Base-by-base conservation (phyloP, 2,329 filamentous ascomycete genomes). In the Talaromyces sp. region DNA sequence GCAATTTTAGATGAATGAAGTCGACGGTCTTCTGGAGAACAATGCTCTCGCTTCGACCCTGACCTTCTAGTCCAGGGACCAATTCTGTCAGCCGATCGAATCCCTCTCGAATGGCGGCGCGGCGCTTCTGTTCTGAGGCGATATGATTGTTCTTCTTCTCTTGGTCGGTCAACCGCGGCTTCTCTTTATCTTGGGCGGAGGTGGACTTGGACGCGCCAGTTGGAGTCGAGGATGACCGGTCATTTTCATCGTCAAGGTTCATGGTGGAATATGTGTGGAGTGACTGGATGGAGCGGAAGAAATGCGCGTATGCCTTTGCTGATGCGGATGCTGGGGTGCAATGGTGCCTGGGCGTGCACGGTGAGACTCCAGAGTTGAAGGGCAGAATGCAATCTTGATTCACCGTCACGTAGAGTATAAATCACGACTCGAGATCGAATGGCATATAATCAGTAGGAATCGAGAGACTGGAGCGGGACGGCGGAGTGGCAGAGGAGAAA, bases 81-180 rank as follows among this genome's bases (percentile, higher is more conserved):
- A 95, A 80, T 48, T 86, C 83, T 14, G 89, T 89, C 22, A 96
- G 81, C 30, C 86, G 83, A 70, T 96, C 90, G 70, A 95, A 96
- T 51, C 89, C 90, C 53, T 90, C 86, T 42, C 91, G 83, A 60
- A 96, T 96, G 13, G 88, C 89, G 52, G 86, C 82, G 40, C 86
- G 83, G 32, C 86, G 83, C 72, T 88, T 82, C 61, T 82, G 79
- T 59, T 82, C 80, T 4, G 85, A 88, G 20, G 83, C 82, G 62
- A 89, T 89, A 72, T 89, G 87, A 67, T 90, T 89, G 65, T 82
- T 83, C 69, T 88, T 88, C 78, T 89, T 89, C 67, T 89, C 85
- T 56, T 84, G 79, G 61, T 88, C 86, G 42, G 85, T 86, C 55
- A 90, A 76, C 57, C 86, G 82, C 33, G 86, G 82, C 61, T 86